A percentile compares a stretch with the other conserved stretches of the same genome.
Evolutionary conservation across 148 eudicot genomes (phyloP).

Genomic region (Suaeda aralocaspica): DNA sequence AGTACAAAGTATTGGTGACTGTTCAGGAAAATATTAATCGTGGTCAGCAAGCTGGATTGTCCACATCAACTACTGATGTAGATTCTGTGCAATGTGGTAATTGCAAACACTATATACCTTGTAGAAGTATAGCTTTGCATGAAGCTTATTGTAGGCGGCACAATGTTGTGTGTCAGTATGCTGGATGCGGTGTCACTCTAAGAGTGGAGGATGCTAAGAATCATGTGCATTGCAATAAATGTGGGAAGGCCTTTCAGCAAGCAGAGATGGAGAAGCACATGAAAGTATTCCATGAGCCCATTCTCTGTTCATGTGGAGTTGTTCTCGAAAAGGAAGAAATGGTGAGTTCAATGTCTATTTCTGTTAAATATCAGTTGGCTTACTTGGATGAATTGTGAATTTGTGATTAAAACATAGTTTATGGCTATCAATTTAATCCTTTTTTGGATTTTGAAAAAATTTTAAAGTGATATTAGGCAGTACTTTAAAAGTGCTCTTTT

Average conservation of each 20-base stretch:
- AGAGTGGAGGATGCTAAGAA: conserved; percentile 64
- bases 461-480: not conserved
- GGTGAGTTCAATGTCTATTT: conserved; percentile 38
- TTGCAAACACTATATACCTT: conserved; percentile 75
- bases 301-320: conserved; percentile 72
- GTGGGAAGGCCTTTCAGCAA: conserved; percentile 74
- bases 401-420: not conserved
- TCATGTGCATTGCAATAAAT: conserved; percentile 77
- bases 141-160: conserved; percentile 87
- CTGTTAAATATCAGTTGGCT: not conserved
- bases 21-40: conserved; percentile 41
- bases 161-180: conserved; percentile 64
- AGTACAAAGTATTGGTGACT: conserved; percentile 41
- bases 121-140: conserved; percentile 73
- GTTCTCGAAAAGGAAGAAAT: conserved; percentile 83
- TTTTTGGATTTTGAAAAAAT: not conserved
- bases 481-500: not conserved
- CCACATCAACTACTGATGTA: conserved; percentile 41
- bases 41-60: conserved; percentile 62
- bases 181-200: conserved; percentile 78
- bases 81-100: conserved; percentile 76
- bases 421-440: not conserved
- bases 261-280: conserved; percentile 85
- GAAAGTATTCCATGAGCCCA: conserved; percentile 85
- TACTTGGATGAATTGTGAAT: not conserved